phyloP scores from a whole-genome alignment of 805 yeast species.

The Priceomyces haplophilus region DNA sequence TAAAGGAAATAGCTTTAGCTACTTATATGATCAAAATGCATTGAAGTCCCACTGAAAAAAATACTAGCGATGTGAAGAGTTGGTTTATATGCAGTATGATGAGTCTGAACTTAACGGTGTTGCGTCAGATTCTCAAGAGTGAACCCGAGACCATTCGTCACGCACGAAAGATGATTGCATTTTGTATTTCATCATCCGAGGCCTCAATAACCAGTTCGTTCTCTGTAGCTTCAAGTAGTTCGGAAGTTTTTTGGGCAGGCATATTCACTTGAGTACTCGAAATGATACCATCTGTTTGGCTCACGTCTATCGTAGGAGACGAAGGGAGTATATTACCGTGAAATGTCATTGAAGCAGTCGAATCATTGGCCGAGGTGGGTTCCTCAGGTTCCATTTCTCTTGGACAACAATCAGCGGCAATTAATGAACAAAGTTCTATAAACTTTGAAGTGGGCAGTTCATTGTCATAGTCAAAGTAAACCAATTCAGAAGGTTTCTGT shows the following conservation, averaged over 20 bases:
- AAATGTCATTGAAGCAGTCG: background rate
- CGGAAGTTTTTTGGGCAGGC: background rate
- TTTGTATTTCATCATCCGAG: conserved; percentile 28
- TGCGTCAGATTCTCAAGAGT: background rate
- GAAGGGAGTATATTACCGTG: background rate
- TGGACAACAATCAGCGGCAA: background rate
- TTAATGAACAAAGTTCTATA: conserved; percentile 11
- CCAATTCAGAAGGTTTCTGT: conserved; percentile 13
- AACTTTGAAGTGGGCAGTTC: conserved; percentile 4
- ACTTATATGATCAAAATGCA: background rate
- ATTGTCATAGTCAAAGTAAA: conserved; percentile 24
- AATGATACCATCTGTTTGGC: background rate
- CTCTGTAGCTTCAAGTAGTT: too few relatives aligned
- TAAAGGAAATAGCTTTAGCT: background rate
- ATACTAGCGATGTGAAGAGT: conserved; percentile 7
- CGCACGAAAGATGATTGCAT: background rate
- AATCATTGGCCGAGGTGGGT: background rate
- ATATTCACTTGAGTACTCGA: conserved; percentile 1
- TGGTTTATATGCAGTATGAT: conserved; percentile 1
- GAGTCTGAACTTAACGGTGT: background rate
- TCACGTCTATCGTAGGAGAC: background rate
- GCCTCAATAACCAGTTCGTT: conserved; percentile 28
- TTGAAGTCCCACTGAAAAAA: background rate
- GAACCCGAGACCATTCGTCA: background rate
- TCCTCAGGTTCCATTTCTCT: background rate